Evolutionary conservation across 352 stramenopile species (phyloP), one percentile per base, ranked within the genome.

Genomic region (Pythium dissimile): DNA sequence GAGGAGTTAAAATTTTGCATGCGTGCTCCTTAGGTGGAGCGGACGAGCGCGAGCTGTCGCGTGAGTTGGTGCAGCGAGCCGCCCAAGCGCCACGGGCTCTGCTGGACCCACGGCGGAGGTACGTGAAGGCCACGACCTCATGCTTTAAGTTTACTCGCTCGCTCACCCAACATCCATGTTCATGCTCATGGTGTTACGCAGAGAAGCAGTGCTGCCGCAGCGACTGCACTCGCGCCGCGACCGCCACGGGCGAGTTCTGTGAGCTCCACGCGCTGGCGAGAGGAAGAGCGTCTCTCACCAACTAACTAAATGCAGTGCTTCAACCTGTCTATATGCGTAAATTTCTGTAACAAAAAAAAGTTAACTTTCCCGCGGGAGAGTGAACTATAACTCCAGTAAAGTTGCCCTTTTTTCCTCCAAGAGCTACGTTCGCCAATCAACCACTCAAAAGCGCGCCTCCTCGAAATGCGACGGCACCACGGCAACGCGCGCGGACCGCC

Each of bases 51-150:
- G 15, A 59, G 48, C 32, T 86, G 75, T 30, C 73, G 69, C 39
- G 71, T 83, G 44, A 62, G 46, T 23, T 86, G 75, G 75, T 86
- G 73, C 39, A 62, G 59, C n/a, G 49, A 69, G 5, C 32, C 51
- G 39, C 69, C 66, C n/a, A 70, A 76, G 48, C 73, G 68, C 46
- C 67, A 71, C 47, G 75, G 75, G 9, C 55, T 86, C 21, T 86
- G 75, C 37, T 86, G 71, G 73, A 70, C 61, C 4, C 73, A 84
- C 41, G 73, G 75, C 15, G 75, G 75, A 24, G 72, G 75, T 83
- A 58, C 7, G 54, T 59, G 16, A 27, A 31, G n/a, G n/a, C 11
- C 37, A 4, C 16, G 13, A 44, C 37, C 20, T 12, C 11, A 2
- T 24, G 42, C 32, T 47, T 1, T 27, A 18, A 46, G 30, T 51